A percentile compares a stretch with the other conserved stretches of the same genome.
Evolutionary conservation across 148 eudicot species (phyloP).

Genomic region (Chenopodium berlandieri): DNA sequence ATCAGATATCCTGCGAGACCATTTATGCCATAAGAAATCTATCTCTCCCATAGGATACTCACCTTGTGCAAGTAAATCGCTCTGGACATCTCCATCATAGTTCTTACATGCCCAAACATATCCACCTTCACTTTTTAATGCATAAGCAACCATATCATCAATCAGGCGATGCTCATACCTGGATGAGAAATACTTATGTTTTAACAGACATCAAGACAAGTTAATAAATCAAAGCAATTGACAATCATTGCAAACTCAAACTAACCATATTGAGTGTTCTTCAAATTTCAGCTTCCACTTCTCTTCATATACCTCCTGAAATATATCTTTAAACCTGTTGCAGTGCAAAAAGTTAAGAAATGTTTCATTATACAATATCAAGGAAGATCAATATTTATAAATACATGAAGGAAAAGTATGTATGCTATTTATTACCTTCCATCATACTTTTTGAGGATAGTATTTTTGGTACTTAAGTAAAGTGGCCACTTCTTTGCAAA

Average conservation of each 20-base stretch:
- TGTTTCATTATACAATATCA: not conserved
- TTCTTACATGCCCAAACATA: constrained; percentile 99
- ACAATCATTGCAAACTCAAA: constrained; percentile 1
- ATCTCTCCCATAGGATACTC: constrained; percentile 1
- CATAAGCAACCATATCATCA: constrained; percentile 98
- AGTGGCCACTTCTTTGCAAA: constrained; percentile 88
- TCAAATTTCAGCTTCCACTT: constrained; percentile 81
- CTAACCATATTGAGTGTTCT: constrained; percentile 79
- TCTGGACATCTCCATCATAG: constrained; percentile 96
- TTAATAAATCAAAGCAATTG: not conserved
- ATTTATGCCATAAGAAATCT: not conserved
- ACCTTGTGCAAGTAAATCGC: constrained; percentile 98
- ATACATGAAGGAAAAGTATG: not conserved
- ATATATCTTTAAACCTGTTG: constrained; percentile 86
- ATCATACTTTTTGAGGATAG: constrained; percentile 91
- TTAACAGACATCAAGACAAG: not conserved
- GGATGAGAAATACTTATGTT: constrained; percentile 1
- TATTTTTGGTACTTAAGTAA: constrained; percentile 92
- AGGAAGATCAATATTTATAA: not conserved
- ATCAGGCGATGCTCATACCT: constrained; percentile 99
- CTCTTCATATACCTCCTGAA: constrained; percentile 82
- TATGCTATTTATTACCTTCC: constrained; percentile 52
- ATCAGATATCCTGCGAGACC: not conserved
- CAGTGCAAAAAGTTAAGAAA: constrained; percentile 1
- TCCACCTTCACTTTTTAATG: constrained; percentile 90